Conservation (phyloP, 805 yeast genomes). For the Metschnikowia aberdeeniae region DNA sequence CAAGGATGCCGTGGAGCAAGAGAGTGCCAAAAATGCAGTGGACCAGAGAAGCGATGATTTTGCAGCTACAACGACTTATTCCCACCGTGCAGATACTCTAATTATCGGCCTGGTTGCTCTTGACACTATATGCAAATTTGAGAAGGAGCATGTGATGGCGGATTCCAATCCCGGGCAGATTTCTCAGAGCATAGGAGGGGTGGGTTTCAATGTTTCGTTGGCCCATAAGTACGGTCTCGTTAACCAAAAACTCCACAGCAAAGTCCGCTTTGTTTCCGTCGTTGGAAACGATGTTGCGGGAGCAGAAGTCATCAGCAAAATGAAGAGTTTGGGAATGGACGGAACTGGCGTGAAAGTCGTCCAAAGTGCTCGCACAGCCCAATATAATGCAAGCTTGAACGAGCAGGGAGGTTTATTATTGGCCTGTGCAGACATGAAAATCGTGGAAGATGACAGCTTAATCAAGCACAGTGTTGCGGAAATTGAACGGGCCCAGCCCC, state of each 20-base stretch:
- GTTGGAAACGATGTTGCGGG: slow-evolving; percentile 63
- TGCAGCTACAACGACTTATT: background rate
- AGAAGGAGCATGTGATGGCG: slow-evolving; percentile 22
- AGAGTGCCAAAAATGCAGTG: too few relatives aligned
- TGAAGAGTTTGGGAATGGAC: slow-evolving; percentile 27
- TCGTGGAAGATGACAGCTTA: slow-evolving; percentile 48
- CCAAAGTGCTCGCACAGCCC: slow-evolving; percentile 47
- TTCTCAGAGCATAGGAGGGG: slow-evolving; percentile 69
- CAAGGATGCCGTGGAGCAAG: too few relatives aligned
- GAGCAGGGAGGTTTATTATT: slow-evolving; percentile 57
- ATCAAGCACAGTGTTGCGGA: slow-evolving; percentile 32
- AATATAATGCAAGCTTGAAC: slow-evolving; percentile 68
- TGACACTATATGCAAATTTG: slow-evolving; percentile 59
- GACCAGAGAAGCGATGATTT: too few relatives aligned
- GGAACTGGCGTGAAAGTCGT: slow-evolving; percentile 37
- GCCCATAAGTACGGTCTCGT: slow-evolving; percentile 44
- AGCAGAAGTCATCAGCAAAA: slow-evolving; percentile 26
- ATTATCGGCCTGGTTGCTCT: slow-evolving; percentile 76
- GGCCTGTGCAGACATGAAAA: slow-evolving; percentile 85
- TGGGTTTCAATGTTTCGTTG: slow-evolving; percentile 73
- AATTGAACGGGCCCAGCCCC: slow-evolving; percentile 42
- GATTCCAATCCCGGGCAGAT: slow-evolving; percentile 76
- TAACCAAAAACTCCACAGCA: slow-evolving; percentile 6
- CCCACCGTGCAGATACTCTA: slow-evolving; percentile 26
- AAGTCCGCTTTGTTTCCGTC: slow-evolving; percentile 48